phyloP scores from a whole-genome alignment of 768 basidiomycete species.

The Galerina marginata region DNA sequence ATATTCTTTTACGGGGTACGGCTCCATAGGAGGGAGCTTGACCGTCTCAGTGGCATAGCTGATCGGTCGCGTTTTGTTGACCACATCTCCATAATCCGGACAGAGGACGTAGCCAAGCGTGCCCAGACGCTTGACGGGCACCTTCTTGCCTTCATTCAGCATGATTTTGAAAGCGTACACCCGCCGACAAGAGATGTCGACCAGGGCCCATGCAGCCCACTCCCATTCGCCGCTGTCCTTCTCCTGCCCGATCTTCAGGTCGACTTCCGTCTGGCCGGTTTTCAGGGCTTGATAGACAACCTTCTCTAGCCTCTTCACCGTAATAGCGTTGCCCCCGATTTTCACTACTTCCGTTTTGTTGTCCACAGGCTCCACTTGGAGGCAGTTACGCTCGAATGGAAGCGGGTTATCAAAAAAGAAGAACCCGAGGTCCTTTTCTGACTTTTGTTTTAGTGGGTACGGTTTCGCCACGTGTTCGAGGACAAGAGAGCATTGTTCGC shows the following conservation, averaged over 20 bases:
- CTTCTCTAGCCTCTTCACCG: conserved; percentile 33
- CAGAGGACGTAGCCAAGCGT: conserved; percentile 43
- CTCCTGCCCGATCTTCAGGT: conserved; percentile 36
- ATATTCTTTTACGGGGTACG: conserved; percentile 21
- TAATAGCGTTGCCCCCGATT: conserved; percentile 29
- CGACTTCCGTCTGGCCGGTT: conserved; percentile 42
- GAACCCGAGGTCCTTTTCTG: conserved; percentile 34
- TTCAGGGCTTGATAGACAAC: conserved; percentile 42
- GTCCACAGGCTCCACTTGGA: conserved; percentile 30
- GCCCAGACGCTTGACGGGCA: conserved; percentile 31
- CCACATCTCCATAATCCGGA: conserved; percentile 38
- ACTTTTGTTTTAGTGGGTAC: conserved; percentile 28
- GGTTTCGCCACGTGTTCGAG: conserved; percentile 43
- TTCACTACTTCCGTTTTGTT: conserved; percentile 23
- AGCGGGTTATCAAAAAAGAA: conserved; percentile 42
- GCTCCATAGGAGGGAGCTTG: conserved; percentile 33
- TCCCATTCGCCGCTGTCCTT: conserved; percentile 37
- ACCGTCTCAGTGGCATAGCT: conserved; percentile 40
- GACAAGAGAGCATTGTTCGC: conserved; percentile 43
- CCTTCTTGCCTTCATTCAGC: conserved; percentile 33
- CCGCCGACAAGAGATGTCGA: conserved; percentile 43
- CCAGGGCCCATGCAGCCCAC: conserved; percentile 43
- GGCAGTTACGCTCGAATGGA: conserved; percentile 26
- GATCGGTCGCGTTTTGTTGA: conserved; percentile 35
- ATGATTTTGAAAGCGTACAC: conserved; percentile 48